phyloP scores from a whole-genome alignment of 2,329 filamentous ascomycete genomes.

The Tolypocladium sp. region DNA sequence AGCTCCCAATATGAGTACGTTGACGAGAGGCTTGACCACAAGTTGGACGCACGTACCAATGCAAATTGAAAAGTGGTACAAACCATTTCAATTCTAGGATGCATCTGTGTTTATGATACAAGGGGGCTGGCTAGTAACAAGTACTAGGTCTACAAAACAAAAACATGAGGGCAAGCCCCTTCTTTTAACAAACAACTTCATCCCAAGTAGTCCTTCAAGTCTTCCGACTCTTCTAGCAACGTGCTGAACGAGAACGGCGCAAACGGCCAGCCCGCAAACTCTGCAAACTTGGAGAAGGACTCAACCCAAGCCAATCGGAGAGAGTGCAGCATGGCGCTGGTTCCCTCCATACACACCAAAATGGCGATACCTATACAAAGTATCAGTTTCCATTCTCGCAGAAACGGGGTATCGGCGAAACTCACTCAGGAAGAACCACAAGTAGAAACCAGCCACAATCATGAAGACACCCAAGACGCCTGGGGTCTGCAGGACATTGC shows the following conservation, averaged over 20 bases:
- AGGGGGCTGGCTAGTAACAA: constrained; percentile 7
- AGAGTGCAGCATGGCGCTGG: constrained; percentile 89
- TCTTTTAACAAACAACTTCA: constrained; percentile 15
- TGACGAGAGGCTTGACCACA: not conserved
- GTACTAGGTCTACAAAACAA: constrained; percentile 18
- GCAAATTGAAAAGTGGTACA: not conserved
- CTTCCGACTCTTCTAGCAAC: constrained; percentile 73
- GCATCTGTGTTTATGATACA: constrained; percentile 18
- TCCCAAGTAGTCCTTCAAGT: constrained; percentile 46
- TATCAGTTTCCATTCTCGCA: constrained; percentile 12
- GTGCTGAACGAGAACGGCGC: constrained; percentile 81
- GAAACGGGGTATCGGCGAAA: not conserved
- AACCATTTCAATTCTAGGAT: constrained; percentile 5
- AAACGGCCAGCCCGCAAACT: constrained; percentile 82
- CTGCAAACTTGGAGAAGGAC: constrained; percentile 95
- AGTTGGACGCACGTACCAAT: not conserved
- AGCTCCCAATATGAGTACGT: not conserved
- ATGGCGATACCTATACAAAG: constrained; percentile 38
- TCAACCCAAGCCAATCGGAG: constrained; percentile 93
- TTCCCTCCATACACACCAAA: constrained; percentile 91
- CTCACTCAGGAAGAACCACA: constrained; percentile 79
- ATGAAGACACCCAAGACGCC: constrained; percentile 66
- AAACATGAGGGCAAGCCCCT: constrained; percentile 5
- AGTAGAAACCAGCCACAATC: constrained; percentile 72
- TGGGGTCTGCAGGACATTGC: constrained; percentile 58